Percentiles rank a stretch among this genome's conserved stretches.
Evolutionary conservation across 2,329 filamentous ascomycete genomes (phyloP).

Genomic region (Sarocladium brachiariae): DNA sequence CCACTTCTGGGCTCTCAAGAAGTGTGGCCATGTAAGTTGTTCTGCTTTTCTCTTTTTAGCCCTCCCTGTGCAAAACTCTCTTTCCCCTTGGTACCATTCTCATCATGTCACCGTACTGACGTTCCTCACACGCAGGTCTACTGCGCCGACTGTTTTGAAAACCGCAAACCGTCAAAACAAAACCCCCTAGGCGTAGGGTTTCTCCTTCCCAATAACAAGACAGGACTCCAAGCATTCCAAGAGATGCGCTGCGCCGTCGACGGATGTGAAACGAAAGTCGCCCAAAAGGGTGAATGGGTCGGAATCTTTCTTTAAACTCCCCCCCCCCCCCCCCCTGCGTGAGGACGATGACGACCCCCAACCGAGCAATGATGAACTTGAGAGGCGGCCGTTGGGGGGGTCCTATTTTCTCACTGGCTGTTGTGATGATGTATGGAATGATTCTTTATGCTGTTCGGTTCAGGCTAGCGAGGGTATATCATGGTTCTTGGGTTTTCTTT

Average conservation of each 20-base stretch:
- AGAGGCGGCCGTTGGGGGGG: neutral
- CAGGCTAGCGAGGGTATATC: neutral
- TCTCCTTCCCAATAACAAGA: conserved; percentile 23
- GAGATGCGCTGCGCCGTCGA: conserved; percentile 50
- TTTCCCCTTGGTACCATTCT: no score
- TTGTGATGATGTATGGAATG: neutral
- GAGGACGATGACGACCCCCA: neutral
- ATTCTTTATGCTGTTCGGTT: neutral
- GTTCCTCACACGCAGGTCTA: conserved; percentile 46
- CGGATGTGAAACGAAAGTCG: conserved; percentile 47
- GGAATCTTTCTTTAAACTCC: conserved; percentile 49
- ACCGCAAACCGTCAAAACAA: conserved; percentile 36
- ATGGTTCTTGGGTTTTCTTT: no score
- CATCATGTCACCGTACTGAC: no score
- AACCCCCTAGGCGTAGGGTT: conserved; percentile 29
- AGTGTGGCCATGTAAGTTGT: conserved; percentile 78
- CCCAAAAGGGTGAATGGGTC: conserved; percentile 51
- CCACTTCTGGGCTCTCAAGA: conserved; percentile 87
- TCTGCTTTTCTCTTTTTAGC: no score
- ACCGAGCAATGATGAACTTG: neutral
- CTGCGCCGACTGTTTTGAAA: conserved; percentile 55
- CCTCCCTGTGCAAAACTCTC: no score
- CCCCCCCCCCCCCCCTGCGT: neutral
- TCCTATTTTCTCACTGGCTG: neutral
- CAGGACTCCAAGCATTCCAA: conserved; percentile 10